Base-by-base conservation (phyloP, 2,329 filamentous ascomycete species). In the Scytalidium sp. region DNA sequence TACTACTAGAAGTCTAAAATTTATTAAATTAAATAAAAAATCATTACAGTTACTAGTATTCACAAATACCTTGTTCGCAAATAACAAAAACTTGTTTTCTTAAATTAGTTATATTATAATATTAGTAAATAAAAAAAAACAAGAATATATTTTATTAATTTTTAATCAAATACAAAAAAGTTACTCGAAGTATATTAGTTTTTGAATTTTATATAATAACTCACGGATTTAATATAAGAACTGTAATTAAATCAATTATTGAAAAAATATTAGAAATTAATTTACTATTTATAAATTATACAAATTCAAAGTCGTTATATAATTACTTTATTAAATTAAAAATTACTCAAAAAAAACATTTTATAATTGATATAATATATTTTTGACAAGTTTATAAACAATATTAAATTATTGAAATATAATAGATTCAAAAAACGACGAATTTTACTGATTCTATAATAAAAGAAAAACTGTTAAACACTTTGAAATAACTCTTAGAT, bases 191-290 rank as follows among this genome's bases (percentile, higher is more conserved):
- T 22, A 43, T 56, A 2, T 22, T 60, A 21, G 49, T 47, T 3
- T 52, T 19, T 4, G 45, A 60, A 42, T 40, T 60, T 11, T 57
- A 52, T 20, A 41, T 40, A 0, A 56, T 58, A 44, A 46, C 55
- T 20, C 22, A 0, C n/a, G 52, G 52, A n/a, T 41, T 55, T 11
- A 49, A 58, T 44, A 43, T 43, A n/a, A 15, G 19, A 8, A 19
- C n/a, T 15, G 6, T 15, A 4, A 43, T 43, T 21, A 43, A 43
- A 15, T 43, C n/a, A 43, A 41, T 19, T 19, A 13, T 41, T 41
- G 40, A 19, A 13, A 19, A 41, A 9, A 41, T 41, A 43, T 21
- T 43, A 43, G 19, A 13, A 13, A 43, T 21, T 13, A 19, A 19
- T 13, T 3, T 45, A 15, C 43, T 23, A 22, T 10, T 45, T 6